Base-by-base conservation (phyloP, 1,284 basidiomycete genomes). In the Rhodotorula sp. region DNA sequence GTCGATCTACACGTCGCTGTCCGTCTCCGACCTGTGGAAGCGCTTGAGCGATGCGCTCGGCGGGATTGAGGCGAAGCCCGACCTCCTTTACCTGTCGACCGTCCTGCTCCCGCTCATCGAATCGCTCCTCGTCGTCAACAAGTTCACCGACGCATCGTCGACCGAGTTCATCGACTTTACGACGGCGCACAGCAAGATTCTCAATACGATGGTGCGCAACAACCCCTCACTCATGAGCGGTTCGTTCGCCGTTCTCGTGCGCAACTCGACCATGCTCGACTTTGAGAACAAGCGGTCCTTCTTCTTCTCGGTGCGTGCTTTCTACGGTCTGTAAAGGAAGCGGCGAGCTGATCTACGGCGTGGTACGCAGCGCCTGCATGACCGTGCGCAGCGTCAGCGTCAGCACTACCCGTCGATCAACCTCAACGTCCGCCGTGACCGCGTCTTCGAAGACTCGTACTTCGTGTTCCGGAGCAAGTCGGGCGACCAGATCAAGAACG, bases 401-500 rank as follows among this genome's bases (percentile, higher is more conserved):
- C 93, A 76, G 88, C 62, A 63, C 45, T 63, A 93, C 73, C 85
- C 88, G 46, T 91, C 91, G 0, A 84, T 99, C 57, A 92, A 95
- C 79, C 85, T 99, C 75, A 97, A 94, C 75, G 91, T 99, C 58
- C 90, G 97, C 44, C 86, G 97, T 55, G 67, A 56, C 14, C 90
- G 93, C 67, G 93, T 99, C 13, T 99, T 99, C 79, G 93, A 97
- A 80, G 97, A 99, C 81, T 98, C 94, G 77, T 99, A 92, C 88
- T 90, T 91, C 78, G 88, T 92, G 77, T 86, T 99, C 53, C 91
- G 93, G 77, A 86, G 94, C 61, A 91, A 93, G 80, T 89, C 88
- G 0, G 96, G 94, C 27, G 94, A 98, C 48, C 94, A 98, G 82
- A 92, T 99, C 85, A 99, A 99, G 83, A 91, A 93, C 79, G 96